Evolutionary conservation across 2,329 filamentous ascomycete species (phyloP), one percentile per base, ranked within the genome.

Genomic region (Colletotrichum siamense): DNA sequence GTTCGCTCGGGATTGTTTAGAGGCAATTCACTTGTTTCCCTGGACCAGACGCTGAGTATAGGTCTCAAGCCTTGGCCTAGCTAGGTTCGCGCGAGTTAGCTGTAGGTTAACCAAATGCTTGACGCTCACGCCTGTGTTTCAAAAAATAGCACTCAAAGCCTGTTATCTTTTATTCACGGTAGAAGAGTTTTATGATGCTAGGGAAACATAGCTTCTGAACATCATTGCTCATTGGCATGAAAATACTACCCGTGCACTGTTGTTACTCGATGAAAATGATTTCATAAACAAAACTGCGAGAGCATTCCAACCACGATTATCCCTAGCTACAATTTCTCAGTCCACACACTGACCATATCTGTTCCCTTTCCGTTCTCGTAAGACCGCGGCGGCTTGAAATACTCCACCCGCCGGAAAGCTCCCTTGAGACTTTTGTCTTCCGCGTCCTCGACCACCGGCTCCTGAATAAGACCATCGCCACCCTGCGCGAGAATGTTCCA

Each of bases 231-330:
- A 36, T 36, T 16, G 2, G 34, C 15, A 5, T 5, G 34, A 16
- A 44, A 44, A 0, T 44, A 18, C 16, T 44, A 3, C 36, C 36
- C 36, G 8, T 9, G 15, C 0, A 44, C 0, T n/a, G 8, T 44
- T 18, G 36, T 44, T 44, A 44, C 16, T 18, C 16, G 36, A 44
- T 44, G 36, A 18, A 18, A 44, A 10, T 44, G 2, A 5, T 44
- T 3, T 0, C 36, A 5, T n/a, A 0, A n/a, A 44, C 16, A 44
- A 18, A 6, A 44, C 1, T 44, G 36, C 36, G 1, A 39, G 36
- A 36, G 36, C 4, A 44, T 18, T 18, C 36, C 36, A 18, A 1
- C 16, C 8, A 18, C 2, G 2, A 44, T 18, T 10, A 10, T n/a
- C 18, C 4, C 18, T n/a, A 3, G 5, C 39, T 49, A 49, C 2